These are phyloP conservation scores for Hirschioporus abietinus DNA, from an alignment of 768 basidiomycete species.

Conservation along the genomic window DNA sequence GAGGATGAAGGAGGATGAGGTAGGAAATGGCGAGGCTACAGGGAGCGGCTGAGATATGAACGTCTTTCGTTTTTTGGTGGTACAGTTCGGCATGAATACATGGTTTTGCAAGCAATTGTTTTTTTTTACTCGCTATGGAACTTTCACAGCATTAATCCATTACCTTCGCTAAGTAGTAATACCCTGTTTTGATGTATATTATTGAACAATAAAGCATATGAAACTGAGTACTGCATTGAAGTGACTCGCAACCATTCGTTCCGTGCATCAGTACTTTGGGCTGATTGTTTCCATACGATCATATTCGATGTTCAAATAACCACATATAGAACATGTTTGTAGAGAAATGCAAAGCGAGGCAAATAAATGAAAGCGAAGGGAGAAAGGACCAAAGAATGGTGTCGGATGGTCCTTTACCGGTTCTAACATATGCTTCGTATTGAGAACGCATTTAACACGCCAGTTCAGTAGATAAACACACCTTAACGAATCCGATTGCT, in stretches of 20 bases:
- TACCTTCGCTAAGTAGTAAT: too few relatives aligned
- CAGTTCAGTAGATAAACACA: constrained; percentile 29
- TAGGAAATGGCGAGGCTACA: constrained; percentile 2
- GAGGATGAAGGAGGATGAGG: background rate
- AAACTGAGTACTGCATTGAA: background rate
- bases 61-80: too few relatives aligned
- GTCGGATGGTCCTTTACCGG: constrained; percentile 30
- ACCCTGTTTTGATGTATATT: background rate
- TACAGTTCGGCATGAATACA: background rate
- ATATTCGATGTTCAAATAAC: background rate
- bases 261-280: too few relatives aligned
- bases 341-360: background rate
- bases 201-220: background rate
- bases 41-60: background rate
- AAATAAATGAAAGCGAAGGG: background rate
- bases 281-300: background rate
- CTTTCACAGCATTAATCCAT: background rate
- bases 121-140: background rate
- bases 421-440: constrained; percentile 25
- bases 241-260: too few relatives aligned
- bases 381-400: background rate
- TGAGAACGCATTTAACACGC: background rate
- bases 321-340: background rate
- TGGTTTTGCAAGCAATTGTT: background rate
- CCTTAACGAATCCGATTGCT: constrained; percentile 94